Evolutionary conservation across 441 rosid species (phyloP), one percentile per base, ranked within the genome.

Genomic region (Metrosideros polymorpha): DNA sequence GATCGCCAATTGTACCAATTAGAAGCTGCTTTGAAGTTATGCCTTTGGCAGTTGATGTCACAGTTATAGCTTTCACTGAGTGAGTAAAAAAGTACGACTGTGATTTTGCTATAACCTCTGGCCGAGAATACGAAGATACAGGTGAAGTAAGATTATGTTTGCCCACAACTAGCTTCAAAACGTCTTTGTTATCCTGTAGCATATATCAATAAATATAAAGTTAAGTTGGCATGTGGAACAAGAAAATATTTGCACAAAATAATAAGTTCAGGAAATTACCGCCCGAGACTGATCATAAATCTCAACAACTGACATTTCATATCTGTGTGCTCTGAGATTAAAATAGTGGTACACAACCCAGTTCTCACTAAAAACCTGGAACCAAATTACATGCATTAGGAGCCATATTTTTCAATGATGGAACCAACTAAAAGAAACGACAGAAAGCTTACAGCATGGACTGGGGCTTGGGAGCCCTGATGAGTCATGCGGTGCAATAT

Each of bases 331-430:
- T 92, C 98, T 94, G 79, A 98, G 97, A 90, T 97, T 98, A 92
- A 98, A 98, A 89, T 97, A 95, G 94, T 98, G 99, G 91, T 97
- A 98, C 61, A 98, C 94, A 90, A 97, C 97, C 99, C 99, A 98
- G 88, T 97, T 98, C 89, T 98, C 99, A 89, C 99, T 98, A 57
- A 97, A 91, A 61, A 98, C 98, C 99, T 98, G 92, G 89, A 93
- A 90, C 54, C 87, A 82, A 35, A 61, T 52, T 57, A 47, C 83
- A 89, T 49, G 54, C 66, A 75, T 90, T 57, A 92, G 87, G 75
- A 89, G 83, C 49, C 27, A 84, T 83, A 85, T 53, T 39, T 85
- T 39, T 86, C 84, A 56, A 50, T 49, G 47, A 39, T 83, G 82
- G 86, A 76, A 32, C 82, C 59, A 45, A 42, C 82, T 17, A 86